A percentile compares a stretch with the other conserved stretches of the same genome.
Evolutionary conservation across 805 yeast genomes (phyloP).

Genomic region (Candida mattraensis): DNA sequence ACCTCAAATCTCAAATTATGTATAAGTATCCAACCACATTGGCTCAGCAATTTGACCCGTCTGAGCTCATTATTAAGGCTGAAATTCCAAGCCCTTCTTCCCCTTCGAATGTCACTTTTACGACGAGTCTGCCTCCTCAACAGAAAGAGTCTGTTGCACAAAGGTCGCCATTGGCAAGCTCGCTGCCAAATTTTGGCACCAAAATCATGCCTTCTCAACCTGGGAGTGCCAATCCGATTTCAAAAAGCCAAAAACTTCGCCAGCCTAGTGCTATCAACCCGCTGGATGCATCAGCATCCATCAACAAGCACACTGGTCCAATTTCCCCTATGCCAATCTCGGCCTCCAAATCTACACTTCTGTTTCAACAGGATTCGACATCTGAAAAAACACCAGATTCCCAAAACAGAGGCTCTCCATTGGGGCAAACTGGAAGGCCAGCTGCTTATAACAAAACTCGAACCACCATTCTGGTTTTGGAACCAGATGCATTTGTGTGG

Average conservation of each 20-base stretch:
- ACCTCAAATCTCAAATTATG: constrained; percentile 65
- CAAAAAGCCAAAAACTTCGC: no score
- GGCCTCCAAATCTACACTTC: constrained; percentile 24
- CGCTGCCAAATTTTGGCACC: constrained; percentile 7
- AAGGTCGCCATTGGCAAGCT: constrained; percentile 9
- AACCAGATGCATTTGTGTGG: constrained; percentile 66
- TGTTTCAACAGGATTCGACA: constrained; percentile 12
- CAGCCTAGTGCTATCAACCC: no score
- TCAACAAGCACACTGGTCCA: constrained; percentile 18
- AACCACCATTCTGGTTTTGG: constrained; percentile 30
- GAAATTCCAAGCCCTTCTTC: constrained; percentile 20
- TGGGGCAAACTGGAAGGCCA: not conserved
- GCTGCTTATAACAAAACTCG: not conserved
- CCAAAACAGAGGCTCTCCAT: constrained; percentile 2
- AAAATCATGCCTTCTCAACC: no score
- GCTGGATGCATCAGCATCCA: not conserved
- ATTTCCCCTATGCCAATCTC: constrained; percentile 32
- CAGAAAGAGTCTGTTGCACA: constrained; percentile 1
- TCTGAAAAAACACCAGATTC: constrained; percentile 9
- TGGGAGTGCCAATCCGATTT: no score
- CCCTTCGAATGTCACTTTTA: constrained; percentile 5
- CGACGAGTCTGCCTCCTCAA: not conserved
- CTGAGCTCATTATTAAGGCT: constrained; percentile 51
- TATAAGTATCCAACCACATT: constrained; percentile 67
- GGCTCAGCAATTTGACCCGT: constrained; percentile 62